Percentiles rank a stretch among this genome's conserved stretches.
phyloP scores from a whole-genome alignment of 2,329 filamentous ascomycete genomes.

The Zymoseptoria tritici region DNA sequence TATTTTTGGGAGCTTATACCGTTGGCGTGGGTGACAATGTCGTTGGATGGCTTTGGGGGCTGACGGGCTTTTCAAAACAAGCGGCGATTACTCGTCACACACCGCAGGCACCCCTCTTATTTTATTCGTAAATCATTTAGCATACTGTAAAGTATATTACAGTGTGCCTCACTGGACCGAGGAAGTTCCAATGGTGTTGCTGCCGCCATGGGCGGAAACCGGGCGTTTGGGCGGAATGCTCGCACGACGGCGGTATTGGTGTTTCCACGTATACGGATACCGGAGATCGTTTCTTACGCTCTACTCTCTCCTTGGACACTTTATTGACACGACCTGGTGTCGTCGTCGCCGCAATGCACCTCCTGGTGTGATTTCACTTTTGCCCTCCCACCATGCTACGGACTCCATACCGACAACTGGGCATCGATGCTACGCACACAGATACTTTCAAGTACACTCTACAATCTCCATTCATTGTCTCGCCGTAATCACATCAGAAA shows the following conservation, averaged over 20 bases:
- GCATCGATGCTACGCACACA: not conserved
- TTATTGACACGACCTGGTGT: not conserved
- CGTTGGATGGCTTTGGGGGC: not conserved
- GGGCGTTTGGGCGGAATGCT: not conserved
- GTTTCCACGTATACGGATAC: not conserved
- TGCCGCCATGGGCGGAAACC: not conserved
- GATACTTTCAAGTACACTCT: not conserved
- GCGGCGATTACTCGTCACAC: not conserved
- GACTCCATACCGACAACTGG: not conserved
- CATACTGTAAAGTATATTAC: not conserved
- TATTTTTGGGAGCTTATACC: not conserved
- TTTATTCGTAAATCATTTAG: not conserved
- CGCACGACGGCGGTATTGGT: not conserved
- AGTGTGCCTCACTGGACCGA: not conserved
- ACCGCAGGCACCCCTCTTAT: not conserved
- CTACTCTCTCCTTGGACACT: not conserved
- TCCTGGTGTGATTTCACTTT: not conserved
- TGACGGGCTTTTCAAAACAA: not conserved
- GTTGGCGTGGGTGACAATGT: not conserved
- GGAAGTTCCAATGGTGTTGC: not conserved
- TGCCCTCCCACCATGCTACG: not conserved
- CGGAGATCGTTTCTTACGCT: not conserved
- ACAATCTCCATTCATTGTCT: not conserved
- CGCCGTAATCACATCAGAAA: not conserved
- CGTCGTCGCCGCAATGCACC: not conserved